Conservation (phyloP, 345 rosid genomes). For the Pistacia vera region DNA sequence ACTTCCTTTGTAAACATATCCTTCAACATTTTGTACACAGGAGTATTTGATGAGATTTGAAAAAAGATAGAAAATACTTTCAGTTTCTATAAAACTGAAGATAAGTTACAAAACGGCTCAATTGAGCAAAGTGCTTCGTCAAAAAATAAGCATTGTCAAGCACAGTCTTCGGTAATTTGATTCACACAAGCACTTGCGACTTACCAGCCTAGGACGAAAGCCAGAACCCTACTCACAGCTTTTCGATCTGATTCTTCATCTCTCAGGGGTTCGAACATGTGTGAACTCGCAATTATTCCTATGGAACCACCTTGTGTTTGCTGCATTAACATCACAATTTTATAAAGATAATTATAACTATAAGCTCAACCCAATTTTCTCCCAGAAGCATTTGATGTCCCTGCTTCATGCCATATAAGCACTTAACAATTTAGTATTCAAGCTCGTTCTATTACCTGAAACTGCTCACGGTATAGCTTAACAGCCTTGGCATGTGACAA, state of each 20-base stretch:
- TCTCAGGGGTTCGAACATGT: constrained; percentile 40
- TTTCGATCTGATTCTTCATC: constrained; percentile 35
- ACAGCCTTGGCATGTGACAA: constrained; percentile 45
- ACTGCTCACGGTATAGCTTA: constrained; percentile 35
- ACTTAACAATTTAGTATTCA: not conserved
- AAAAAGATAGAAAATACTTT: no score
- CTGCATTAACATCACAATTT: constrained; percentile 21
- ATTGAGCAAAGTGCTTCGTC: not conserved
- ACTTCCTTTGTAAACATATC: not conserved
- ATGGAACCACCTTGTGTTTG: constrained; percentile 40
- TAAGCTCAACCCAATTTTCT: not conserved
- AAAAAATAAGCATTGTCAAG: not conserved
- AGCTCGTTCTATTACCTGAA: constrained; percentile 29
- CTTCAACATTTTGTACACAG: not conserved
- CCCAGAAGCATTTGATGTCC: not conserved
- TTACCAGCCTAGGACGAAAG: constrained; percentile 35
- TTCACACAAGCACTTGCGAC: not conserved
- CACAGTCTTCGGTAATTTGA: not conserved
- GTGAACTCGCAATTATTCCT: constrained; percentile 27
- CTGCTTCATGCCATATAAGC: not conserved
- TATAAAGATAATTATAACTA: not conserved
- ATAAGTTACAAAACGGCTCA: no score
- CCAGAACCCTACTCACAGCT: constrained; percentile 40
- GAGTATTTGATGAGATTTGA: no score
- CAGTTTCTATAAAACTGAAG: no score